Base-by-base conservation (phyloP, 495 filamentous ascomycete species). In the Parachaetomium inaequale region DNA sequence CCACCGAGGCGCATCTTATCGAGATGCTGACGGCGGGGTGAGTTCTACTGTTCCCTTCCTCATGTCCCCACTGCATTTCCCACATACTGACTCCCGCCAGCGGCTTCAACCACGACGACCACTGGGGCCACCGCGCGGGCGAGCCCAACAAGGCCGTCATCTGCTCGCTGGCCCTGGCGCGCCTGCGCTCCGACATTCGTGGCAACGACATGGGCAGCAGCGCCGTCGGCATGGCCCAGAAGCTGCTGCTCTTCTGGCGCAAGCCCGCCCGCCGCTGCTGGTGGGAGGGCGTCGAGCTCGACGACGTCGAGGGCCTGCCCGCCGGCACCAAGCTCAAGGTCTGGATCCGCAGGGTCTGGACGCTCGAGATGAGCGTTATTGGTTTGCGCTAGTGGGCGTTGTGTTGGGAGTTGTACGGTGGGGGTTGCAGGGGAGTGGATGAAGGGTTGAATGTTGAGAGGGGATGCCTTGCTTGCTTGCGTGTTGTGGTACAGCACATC, bases 21-120 rank as follows among this genome's bases (percentile, higher is more conserved):
- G 94, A 99, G 79, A 99, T 99, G 94, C 75, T 99, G 78, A 99
- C 94, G 25, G 94, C 94, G 68, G 94, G 93, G 93, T 98, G 79
- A 75, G 85, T 76, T 34, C 32, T 34, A 34, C 6, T 32, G 53
- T 28, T 42, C 29, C 68, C 6, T 28, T 67, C 67, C 46, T 47
- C 15, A 38, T 45, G 19, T 26, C 21, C n/a, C 46, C 29, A 10
- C 34, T 8, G n/a, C n/a, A n/a, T n/a, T n/a, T n/a, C n/a, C n/a
- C n/a, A 29, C 40, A 8, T 34, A 45, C 38, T 42, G 46, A 52
- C 60, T 12, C 15, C 40, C 42, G 34, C 7, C 19, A 98, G 94
- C 66, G 94, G 94, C 26, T 99, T 99, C 80, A 92, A 97, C 69
- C 89, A 92, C 68, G 89, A 96, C 58, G 94, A 98, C 71, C 81